Conservation (phyloP, 176 grass and related monocot species). For the Triticum timopheevii region DNA sequence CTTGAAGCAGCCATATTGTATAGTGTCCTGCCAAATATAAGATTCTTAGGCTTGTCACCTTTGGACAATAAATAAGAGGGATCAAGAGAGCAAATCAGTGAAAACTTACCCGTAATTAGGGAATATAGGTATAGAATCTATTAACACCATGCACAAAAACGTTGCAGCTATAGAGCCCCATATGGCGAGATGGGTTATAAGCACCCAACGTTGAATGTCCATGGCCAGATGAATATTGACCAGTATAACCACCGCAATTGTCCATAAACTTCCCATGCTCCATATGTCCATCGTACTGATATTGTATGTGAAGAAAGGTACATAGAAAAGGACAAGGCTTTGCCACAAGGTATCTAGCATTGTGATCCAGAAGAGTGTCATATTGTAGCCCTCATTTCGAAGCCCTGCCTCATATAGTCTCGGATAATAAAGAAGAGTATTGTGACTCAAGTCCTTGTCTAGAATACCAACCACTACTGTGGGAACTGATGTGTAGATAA, state of each 20-base stretch:
- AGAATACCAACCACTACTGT: constrained; percentile 94
- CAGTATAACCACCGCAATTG: constrained; percentile 88
- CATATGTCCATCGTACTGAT: constrained; percentile 97
- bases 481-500: constrained; percentile 96
- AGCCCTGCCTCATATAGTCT: constrained; percentile 92
- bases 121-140: constrained; percentile 94
- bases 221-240: constrained; percentile 99
- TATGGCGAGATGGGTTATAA: constrained; percentile 89
- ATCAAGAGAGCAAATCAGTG: not conserved
- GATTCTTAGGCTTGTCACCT: constrained; percentile 24
- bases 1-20: constrained; percentile 80
- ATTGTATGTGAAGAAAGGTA: constrained; percentile 87
- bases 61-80: constrained; percentile 10
- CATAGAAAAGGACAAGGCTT: constrained; percentile 98
- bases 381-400: constrained; percentile 91
- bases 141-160: constrained; percentile 96
- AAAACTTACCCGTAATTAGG: constrained; percentile 91
- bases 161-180: constrained; percentile 97
- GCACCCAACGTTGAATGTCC: constrained; percentile 90
- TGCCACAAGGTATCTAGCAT: constrained; percentile 99
- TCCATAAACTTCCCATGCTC: constrained; percentile 99
- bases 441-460: constrained; percentile 95
- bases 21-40: constrained; percentile 84
- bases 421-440: constrained; percentile 89
- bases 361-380: constrained; percentile 98